A percentile compares a stretch with the other conserved stretches of the same genome.
Evolutionary conservation across 2,329 filamentous ascomycete species (phyloP).

Genomic region (Fusarium veterinarium): DNA sequence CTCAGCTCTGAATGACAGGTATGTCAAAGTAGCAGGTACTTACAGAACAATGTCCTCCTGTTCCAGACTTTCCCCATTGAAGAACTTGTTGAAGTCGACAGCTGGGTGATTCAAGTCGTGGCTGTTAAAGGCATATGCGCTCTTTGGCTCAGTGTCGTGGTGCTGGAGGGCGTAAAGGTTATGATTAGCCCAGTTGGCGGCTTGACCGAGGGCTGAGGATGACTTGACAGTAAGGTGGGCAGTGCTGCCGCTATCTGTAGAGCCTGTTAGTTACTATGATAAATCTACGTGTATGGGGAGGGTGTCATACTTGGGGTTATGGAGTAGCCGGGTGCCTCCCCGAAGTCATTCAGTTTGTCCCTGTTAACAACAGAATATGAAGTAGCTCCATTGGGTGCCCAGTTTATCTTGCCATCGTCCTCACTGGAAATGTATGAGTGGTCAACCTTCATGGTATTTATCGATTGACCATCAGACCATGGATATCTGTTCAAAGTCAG

Average conservation of each 20-base stretch:
- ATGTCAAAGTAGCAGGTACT: background rate
- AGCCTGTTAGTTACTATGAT: background rate
- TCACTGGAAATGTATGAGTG: conserved; percentile 57
- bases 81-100: conserved; percentile 23
- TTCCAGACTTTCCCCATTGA: conserved; percentile 19
- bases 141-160: conserved; percentile 63
- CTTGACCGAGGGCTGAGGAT: conserved; percentile 58
- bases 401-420: conserved; percentile 58
- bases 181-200: conserved; percentile 61
- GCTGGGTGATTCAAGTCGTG: conserved; percentile 58
- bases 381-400: conserved; percentile 59
- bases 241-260: conserved; percentile 26
- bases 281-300: background rate
- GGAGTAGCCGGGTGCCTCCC: conserved; percentile 61
- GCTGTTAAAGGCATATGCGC: conserved; percentile 58
- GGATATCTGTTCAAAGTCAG: conserved; percentile 39
- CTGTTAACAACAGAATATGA: conserved; percentile 64
- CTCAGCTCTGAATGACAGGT: background rate
- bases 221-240: conserved; percentile 60
- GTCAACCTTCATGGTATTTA: conserved; percentile 65
- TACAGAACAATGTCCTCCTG: conserved; percentile 34
- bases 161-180: conserved; percentile 63
- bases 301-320: conserved; percentile 20
- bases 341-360: conserved; percentile 59
- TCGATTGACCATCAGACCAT: conserved; percentile 59